Conservation (phyloP, 1,139 yeast species). For the Diutina ranongensis region DNA sequence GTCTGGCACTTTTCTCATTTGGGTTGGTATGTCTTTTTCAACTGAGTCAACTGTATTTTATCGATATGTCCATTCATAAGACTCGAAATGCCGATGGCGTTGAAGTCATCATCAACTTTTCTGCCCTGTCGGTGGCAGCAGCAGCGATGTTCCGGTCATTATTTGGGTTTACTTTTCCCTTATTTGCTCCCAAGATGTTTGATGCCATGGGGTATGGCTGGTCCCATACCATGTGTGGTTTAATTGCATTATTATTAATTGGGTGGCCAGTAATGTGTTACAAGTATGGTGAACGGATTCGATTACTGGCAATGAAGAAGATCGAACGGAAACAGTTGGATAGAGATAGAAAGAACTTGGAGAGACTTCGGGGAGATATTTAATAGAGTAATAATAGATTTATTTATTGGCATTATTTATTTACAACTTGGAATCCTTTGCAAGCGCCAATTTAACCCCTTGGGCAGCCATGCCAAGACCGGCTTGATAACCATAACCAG, state of each 20-base stretch:
- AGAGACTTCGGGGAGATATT: slow-evolving; percentile 12
- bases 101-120: slow-evolving; percentile 16
- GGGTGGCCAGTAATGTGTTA: slow-evolving; percentile 53
- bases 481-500: slow-evolving; percentile 69
- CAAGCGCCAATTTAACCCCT: slow-evolving; percentile 8
- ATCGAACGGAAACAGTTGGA: slow-evolving; percentile 22
- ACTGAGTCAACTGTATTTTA: slow-evolving; percentile 46
- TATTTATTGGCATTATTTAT: background rate
- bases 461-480: slow-evolving; percentile 18
- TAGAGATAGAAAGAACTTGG: slow-evolving; percentile 26
- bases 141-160: slow-evolving; percentile 50
- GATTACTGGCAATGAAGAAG: slow-evolving; percentile 43
- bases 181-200: slow-evolving; percentile 36
- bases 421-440: background rate
- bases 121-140: slow-evolving; percentile 51
- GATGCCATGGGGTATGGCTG: slow-evolving; percentile 44
- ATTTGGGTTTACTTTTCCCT: slow-evolving; percentile 46
- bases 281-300: slow-evolving; percentile 41
- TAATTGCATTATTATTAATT: slow-evolving; percentile 38
- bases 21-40: slow-evolving; percentile 50
- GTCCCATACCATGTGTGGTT: slow-evolving; percentile 53
- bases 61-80: slow-evolving; percentile 49
- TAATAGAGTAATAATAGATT: too few relatives aligned
- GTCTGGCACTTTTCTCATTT: slow-evolving; percentile 43
- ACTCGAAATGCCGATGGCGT: background rate